These are phyloP conservation scores for Trametopsis cervina DNA, from an alignment of 768 basidiomycete species.

Conservation along the genomic window DNA sequence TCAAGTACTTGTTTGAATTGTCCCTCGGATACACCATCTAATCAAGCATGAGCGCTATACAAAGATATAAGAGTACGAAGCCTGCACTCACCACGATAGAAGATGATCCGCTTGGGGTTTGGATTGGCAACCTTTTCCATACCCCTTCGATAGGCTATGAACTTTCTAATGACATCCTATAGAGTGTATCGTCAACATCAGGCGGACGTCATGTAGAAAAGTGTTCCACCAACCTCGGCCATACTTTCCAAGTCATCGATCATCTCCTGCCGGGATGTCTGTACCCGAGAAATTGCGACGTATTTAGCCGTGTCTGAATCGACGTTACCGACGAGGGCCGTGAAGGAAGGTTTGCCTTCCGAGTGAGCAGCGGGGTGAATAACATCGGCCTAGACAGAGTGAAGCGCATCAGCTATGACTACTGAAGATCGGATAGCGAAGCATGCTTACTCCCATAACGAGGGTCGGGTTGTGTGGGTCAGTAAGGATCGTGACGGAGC, in stretches of 20 bases:
- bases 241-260: constrained; percentile 66
- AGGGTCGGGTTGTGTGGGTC: constrained; percentile 73
- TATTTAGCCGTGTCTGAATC: constrained; percentile 76
- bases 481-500: constrained; percentile 55
- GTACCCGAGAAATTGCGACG: constrained; percentile 51
- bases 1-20: constrained; percentile 46
- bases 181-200: background rate
- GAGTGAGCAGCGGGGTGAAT: constrained; percentile 80
- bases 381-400: constrained; percentile 54
- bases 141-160: constrained; percentile 47
- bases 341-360: constrained; percentile 74
- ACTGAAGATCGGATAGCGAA: background rate
- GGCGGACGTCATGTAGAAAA: background rate
- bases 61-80: background rate
- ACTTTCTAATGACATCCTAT: constrained; percentile 50
- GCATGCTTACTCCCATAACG: constrained; percentile 52
- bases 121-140: constrained; percentile 42
- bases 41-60: background rate
- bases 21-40: constrained; percentile 52
- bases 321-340: constrained; percentile 73
- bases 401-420: background rate
- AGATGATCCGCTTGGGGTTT: constrained; percentile 65
- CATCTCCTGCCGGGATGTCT: constrained; percentile 66
- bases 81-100: constrained; percentile 54
- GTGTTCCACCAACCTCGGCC: constrained; percentile 38